phyloP scores from a whole-genome alignment of 306 rosid species.

The Cicer cuneatum region DNA sequence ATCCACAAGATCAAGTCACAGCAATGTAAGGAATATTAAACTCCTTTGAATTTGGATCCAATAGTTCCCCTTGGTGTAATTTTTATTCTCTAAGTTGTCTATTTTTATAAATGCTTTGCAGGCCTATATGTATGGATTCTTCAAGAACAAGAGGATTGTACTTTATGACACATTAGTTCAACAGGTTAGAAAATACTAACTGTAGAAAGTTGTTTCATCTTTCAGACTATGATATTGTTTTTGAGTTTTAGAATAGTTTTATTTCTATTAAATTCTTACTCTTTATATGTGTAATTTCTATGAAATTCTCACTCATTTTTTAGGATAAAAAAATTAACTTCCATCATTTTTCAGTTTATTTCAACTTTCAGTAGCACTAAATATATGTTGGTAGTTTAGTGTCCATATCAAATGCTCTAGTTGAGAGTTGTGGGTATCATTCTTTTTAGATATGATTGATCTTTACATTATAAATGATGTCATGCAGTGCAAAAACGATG shows the following conservation, averaged over 20 bases:
- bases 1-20: slow-evolving; percentile 97
- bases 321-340: not conserved
- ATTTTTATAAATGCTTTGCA: slow-evolving; percentile 51
- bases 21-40: slow-evolving; percentile 79
- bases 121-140: slow-evolving; percentile 99
- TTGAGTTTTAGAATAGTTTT: slow-evolving; percentile 24
- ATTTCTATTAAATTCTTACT: not conserved
- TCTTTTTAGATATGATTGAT: slow-evolving; percentile 2
- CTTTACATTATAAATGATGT: slow-evolving; percentile 35
- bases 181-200: slow-evolving; percentile 64
- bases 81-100: slow-evolving; percentile 15
- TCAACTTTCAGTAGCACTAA: not conserved
- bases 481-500: slow-evolving; percentile 87
- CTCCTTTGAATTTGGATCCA: slow-evolving; percentile 30
- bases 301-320: not conserved
- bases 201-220: slow-evolving; percentile 22
- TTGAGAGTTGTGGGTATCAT: not conserved
- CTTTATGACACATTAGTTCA: slow-evolving; percentile 96
- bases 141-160: slow-evolving; percentile 95
- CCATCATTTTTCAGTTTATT: slow-evolving; percentile 24
- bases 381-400: slow-evolving; percentile 17
- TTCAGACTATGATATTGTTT: slow-evolving; percentile 19
- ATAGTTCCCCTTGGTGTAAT: not conserved
- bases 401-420: slow-evolving; percentile 16
- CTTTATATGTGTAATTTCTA: not conserved